Evolutionary conservation across 1,139 yeast genomes (phyloP).

Genomic region (Waltiozyma sp.): DNA sequence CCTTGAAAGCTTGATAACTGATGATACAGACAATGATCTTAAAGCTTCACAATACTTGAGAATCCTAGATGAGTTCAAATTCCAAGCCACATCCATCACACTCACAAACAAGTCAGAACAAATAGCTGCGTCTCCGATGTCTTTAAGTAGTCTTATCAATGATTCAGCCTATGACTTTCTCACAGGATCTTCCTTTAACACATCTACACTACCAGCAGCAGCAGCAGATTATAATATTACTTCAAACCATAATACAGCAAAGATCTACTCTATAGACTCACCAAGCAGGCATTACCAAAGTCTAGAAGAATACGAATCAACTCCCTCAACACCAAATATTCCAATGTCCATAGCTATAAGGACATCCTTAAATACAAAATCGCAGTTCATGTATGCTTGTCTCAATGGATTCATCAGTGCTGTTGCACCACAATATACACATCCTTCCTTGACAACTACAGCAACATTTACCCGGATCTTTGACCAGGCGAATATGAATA

Average conservation of each 20-base stretch:
- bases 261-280: neutral
- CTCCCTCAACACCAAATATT: neutral
- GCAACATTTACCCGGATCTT: slow-evolving; percentile 25
- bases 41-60: neutral
- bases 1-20: neutral
- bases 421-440: slow-evolving; percentile 33
- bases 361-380: slow-evolving; percentile 12
- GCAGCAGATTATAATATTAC: no score
- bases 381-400: slow-evolving; percentile 21
- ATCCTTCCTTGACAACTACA: slow-evolving; percentile 29
- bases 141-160: neutral
- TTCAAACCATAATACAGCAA: neutral
- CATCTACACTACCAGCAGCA: neutral
- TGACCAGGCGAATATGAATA: slow-evolving; percentile 7
- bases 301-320: neutral
- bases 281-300: neutral
- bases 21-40: neutral
- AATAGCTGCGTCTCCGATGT: neutral
- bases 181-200: neutral
- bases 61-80: neutral
- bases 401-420: slow-evolving; percentile 26
- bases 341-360: slow-evolving; percentile 5
- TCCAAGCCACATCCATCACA: neutral
- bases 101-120: no score
- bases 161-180: neutral